Percentiles rank a stretch among this genome's conserved stretches.
Conservation (phyloP, 2,329 filamentous ascomycete species). For the Epichloe elymi region DNA sequence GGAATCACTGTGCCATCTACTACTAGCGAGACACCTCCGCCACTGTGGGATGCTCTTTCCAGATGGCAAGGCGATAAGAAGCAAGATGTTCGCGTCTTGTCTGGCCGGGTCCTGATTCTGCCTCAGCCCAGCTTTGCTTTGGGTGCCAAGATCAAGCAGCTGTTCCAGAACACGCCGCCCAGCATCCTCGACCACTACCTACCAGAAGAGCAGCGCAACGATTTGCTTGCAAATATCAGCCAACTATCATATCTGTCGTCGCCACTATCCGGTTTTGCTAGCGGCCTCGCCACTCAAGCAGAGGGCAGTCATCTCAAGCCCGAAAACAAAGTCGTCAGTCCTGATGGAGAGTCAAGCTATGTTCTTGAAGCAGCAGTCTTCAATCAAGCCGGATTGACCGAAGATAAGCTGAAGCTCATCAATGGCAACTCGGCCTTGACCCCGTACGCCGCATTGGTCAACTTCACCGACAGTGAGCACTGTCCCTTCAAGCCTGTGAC, state of each 20-base stretch:
- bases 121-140: conserved; percentile 26
- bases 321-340: neutral
- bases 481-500: conserved; percentile 30
- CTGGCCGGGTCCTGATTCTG: conserved; percentile 25
- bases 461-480: no score
- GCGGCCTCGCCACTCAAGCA: conserved; percentile 19
- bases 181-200: conserved; percentile 9
- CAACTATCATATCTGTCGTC: conserved; percentile 14
- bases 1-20: no score
- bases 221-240: conserved; percentile 3
- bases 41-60: no score
- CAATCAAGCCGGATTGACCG: conserved; percentile 11
- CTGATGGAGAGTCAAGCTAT: no score
- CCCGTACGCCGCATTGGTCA: conserved; percentile 20
- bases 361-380: no score
- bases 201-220: conserved; percentile 2
- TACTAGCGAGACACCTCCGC: no score
- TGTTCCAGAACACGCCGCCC: conserved; percentile 17
- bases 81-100: conserved; percentile 12
- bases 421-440: conserved; percentile 16
- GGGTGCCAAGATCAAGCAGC: conserved; percentile 18
- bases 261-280: conserved; percentile 19
- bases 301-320: conserved; percentile 29
- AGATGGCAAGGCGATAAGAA: no score
- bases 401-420: conserved; percentile 12